These are phyloP conservation scores for Conoideocrella luteorostrata DNA, from an alignment of 2,329 filamentous ascomycete species.

Conservation along the genomic window DNA sequence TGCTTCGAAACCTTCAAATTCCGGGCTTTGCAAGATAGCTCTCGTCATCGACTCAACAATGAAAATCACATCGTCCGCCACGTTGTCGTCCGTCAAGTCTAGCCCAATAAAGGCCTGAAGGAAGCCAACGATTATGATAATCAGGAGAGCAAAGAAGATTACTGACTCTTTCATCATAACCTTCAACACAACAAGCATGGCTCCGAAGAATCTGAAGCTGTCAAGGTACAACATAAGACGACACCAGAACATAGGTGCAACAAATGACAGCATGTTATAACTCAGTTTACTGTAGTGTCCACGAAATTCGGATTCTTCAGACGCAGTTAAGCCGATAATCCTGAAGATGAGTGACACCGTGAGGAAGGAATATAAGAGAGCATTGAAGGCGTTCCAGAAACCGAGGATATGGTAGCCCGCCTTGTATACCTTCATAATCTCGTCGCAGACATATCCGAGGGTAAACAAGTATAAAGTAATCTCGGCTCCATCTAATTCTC, in stretches of 20 bases:
- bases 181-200: slow-evolving; percentile 95
- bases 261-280: slow-evolving; percentile 92
- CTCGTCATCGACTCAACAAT: slow-evolving; percentile 81
- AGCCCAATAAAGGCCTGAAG: slow-evolving; percentile 91
- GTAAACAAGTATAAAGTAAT: slow-evolving; percentile 86
- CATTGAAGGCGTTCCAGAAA: slow-evolving; percentile 97
- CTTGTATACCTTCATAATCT: slow-evolving; percentile 85
- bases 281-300: slow-evolving; percentile 68
- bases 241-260: slow-evolving; percentile 95
- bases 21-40: slow-evolving; percentile 83
- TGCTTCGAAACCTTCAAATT: slow-evolving; percentile 80
- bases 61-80: slow-evolving; percentile 62
- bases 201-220: slow-evolving; percentile 90
- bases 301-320: slow-evolving; percentile 38
- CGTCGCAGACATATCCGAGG: slow-evolving; percentile 82
- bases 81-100: slow-evolving; percentile 71
- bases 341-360: slow-evolving; percentile 72
- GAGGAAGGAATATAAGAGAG: slow-evolving; percentile 71
- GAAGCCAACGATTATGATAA: slow-evolving; percentile 79
- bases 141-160: slow-evolving; percentile 90
- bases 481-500: slow-evolving; percentile 80
- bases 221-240: slow-evolving; percentile 89
- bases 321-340: slow-evolving; percentile 67
- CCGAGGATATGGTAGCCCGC: slow-evolving; percentile 84
- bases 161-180: slow-evolving; percentile 91